Percentiles rank a stretch among this genome's conserved stretches.
phyloP scores from a whole-genome alignment of 2,329 filamentous ascomycete genomes.

The Metarhizium robertsii region DNA sequence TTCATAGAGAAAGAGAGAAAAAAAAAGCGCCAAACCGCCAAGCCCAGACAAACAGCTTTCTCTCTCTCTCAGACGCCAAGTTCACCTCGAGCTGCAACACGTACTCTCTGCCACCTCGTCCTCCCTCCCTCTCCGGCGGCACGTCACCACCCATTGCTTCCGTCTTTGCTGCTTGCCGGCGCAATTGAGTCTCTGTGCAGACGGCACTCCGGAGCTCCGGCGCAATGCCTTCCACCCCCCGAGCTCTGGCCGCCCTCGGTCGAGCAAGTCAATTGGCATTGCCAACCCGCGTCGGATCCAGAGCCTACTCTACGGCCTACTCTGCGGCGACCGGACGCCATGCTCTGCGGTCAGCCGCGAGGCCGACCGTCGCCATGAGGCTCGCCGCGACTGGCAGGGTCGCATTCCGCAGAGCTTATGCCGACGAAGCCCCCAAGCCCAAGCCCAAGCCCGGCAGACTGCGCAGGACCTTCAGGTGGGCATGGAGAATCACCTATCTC shows the following conservation, averaged over 20 bases:
- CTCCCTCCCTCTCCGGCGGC: not conserved
- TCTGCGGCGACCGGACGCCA: conserved; percentile 21
- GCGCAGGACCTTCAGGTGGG: conserved; percentile 61
- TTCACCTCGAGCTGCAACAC: not conserved
- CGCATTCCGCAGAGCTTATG: conserved; percentile 36
- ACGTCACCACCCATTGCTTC: not conserved
- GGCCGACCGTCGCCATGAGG: conserved; percentile 24
- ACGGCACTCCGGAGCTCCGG: conserved; percentile 10
- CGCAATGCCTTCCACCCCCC: conserved; percentile 36
- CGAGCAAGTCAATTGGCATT: conserved; percentile 20
- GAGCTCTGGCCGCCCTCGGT: conserved; percentile 30
- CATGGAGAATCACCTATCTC: conserved; percentile 76
- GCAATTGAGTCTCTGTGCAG: not conserved
- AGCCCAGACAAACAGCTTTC: not conserved
- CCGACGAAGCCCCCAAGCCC: conserved; percentile 39
- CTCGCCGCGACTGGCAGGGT: conserved; percentile 26
- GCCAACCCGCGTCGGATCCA: conserved; percentile 19
- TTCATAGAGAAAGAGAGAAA: not conserved
- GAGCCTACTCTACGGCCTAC: conserved; percentile 21
- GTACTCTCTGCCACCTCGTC: not conserved
- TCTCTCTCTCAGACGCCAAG: not conserved
- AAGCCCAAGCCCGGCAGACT: conserved; percentile 50
- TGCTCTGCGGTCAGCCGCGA: conserved; percentile 12
- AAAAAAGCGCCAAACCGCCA: not conserved
- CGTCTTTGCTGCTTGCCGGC: not conserved